Evolutionary conservation across 177 flowering plant genomes (phyloP).

Genomic region (Tripterygium wilfordii): DNA sequence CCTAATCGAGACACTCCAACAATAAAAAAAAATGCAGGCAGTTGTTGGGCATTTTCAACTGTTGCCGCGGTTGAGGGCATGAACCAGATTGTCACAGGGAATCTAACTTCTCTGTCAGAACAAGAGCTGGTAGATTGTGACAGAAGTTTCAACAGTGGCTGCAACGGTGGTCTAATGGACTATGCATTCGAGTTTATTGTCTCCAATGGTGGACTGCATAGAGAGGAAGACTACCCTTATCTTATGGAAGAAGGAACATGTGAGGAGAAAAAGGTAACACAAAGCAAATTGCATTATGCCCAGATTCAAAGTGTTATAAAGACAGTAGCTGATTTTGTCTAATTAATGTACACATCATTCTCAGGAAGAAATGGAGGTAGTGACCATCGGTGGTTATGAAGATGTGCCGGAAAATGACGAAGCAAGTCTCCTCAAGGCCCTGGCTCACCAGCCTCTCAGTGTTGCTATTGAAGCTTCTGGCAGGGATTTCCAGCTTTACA

Average conservation of each 20-base stretch:
- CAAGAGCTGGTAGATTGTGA: constrained; percentile 58
- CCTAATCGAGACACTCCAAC: too few species aligned
- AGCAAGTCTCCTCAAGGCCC: constrained; percentile 34
- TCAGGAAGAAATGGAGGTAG: constrained; percentile 31
- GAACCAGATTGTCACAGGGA: constrained; percentile 50
- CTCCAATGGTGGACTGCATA: constrained; percentile 36
- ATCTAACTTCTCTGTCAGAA: constrained; percentile 45
- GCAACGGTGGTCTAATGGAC: constrained; percentile 58
- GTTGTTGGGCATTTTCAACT: constrained; percentile 69
- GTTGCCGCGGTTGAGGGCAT: constrained; percentile 59
- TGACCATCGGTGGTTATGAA: constrained; percentile 37
- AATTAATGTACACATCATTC: too few species aligned
- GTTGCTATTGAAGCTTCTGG: constrained; percentile 80
- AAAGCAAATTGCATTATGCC: neutral
- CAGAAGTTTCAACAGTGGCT: constrained; percentile 36
- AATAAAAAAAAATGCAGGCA: constrained; percentile 25
- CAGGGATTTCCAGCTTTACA: constrained; percentile 87
- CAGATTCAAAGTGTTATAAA: too few species aligned
- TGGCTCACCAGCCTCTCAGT: constrained; percentile 48
- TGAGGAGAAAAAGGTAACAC: constrained; percentile 24
- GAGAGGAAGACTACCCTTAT: constrained; percentile 50
- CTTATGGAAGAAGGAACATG: constrained; percentile 50
- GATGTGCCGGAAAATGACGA: constrained; percentile 45
- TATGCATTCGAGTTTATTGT: constrained; percentile 41
- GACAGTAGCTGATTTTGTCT: too few species aligned